Evolutionary conservation across 176 grass and related monocot species (phyloP).

Genomic region (Phyllostachys edulis): DNA sequence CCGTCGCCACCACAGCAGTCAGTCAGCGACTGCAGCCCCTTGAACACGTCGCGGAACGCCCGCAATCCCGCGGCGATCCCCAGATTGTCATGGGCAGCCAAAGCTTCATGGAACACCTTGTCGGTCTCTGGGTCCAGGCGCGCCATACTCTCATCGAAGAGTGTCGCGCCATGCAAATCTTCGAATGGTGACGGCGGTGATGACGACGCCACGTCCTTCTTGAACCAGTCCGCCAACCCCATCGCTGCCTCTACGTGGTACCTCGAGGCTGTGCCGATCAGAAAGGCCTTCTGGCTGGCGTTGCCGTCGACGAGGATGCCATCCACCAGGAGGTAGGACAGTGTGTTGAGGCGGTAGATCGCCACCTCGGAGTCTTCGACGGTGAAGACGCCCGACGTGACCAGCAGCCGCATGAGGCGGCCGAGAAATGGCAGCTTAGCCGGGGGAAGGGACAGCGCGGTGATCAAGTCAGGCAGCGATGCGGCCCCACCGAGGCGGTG

Average conservation of each 20-base stretch:
- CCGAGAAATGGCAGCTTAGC: slow-evolving; percentile 20
- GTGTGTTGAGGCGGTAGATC: slow-evolving; percentile 21
- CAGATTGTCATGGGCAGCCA: background rate
- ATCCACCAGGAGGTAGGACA: slow-evolving; percentile 3
- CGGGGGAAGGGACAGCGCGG: slow-evolving; percentile 9
- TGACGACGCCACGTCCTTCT: background rate
- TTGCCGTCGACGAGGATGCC: background rate
- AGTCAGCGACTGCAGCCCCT: slow-evolving; percentile 21
- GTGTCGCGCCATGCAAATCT: background rate
- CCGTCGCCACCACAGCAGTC: slow-evolving; percentile 36
- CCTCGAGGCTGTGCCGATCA: background rate
- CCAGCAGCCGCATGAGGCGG: slow-evolving; percentile 45
- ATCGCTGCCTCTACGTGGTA: background rate
- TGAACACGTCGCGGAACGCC: background rate
- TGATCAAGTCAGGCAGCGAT: background rate
- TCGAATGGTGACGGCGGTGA: background rate
- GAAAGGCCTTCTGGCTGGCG: background rate
- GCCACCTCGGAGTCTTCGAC: background rate
- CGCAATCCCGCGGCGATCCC: background rate
- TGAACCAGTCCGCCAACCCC: slow-evolving; percentile 44
- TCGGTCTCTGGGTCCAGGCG: background rate
- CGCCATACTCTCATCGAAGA: background rate
- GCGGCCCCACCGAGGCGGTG: background rate
- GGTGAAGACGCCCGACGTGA: slow-evolving; percentile 17
- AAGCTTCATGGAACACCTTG: background rate